These are phyloP conservation scores for Gymnopilus junonius DNA, from an alignment of 768 basidiomycete species.

Conservation along the genomic window DNA sequence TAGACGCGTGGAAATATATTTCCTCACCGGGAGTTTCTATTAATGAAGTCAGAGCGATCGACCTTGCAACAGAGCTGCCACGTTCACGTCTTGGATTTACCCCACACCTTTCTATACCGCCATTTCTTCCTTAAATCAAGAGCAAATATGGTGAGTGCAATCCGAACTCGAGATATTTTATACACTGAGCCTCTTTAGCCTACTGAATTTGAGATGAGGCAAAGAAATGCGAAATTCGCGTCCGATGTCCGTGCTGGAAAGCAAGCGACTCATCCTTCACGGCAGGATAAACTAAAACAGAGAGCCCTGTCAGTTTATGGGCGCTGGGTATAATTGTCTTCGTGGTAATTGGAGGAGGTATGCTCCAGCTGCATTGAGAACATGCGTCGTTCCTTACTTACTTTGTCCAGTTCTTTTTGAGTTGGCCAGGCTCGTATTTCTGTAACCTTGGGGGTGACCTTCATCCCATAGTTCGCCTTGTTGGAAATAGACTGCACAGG, in stretches of 20 bases:
- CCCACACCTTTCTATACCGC: constrained; percentile 11
- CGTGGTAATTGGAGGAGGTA: constrained; percentile 82
- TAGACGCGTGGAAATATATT: background rate
- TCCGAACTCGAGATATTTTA: too few relatives aligned
- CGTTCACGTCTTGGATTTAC: constrained; percentile 25
- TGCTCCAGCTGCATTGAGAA: constrained; percentile 26
- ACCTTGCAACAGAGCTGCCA: constrained; percentile 21
- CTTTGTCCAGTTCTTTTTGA: constrained; percentile 72
- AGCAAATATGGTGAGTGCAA: background rate
- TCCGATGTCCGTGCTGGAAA: constrained; percentile 74
- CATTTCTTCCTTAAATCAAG: constrained; percentile 8
- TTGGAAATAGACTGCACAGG: background rate
- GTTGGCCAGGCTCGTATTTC: constrained; percentile 65
- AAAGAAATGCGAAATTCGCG: constrained; percentile 82
- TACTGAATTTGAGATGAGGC: constrained; percentile 82
- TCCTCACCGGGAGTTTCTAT: constrained; percentile 14
- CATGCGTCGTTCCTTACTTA: constrained; percentile 2
- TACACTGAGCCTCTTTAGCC: constrained; percentile 49
- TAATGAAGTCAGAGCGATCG: constrained; percentile 7
- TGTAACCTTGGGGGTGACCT: constrained; percentile 26
- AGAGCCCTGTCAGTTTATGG: constrained; percentile 78
- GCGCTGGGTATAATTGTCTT: constrained; percentile 76
- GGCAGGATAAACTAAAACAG: constrained; percentile 72
- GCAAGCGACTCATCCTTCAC: constrained; percentile 72
- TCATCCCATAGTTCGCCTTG: background rate